Evolutionary conservation across 345 rosid species (phyloP).

Genomic region (Melaleuca alternifolia): DNA sequence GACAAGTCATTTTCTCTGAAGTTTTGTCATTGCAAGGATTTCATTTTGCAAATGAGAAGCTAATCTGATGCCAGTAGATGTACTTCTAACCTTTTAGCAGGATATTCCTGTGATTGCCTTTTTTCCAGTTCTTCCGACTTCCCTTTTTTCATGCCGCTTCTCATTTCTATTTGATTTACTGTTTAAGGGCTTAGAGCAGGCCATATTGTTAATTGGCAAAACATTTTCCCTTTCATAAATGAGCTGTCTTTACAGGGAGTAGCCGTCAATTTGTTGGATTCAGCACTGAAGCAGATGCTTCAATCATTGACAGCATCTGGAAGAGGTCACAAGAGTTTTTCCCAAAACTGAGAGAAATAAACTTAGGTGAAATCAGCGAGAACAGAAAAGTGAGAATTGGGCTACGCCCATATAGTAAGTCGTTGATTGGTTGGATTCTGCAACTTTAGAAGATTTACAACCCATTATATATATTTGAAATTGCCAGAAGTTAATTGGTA

Average conservation of each 20-base stretch:
- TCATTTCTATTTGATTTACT: neutral
- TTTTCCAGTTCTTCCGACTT: neutral
- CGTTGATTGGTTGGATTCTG: neutral
- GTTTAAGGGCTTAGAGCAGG: neutral
- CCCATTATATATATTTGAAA: neutral
- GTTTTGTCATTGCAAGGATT: neutral
- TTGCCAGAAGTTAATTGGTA: neutral
- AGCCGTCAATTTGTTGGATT: slow-evolving; percentile 91
- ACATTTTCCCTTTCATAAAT: neutral
- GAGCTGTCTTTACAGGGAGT: slow-evolving; percentile 43
- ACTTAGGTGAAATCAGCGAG: slow-evolving; percentile 28
- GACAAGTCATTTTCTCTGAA: neutral
- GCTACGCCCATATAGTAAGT: slow-evolving; percentile 93
- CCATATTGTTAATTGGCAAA: neutral
- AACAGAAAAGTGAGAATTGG: slow-evolving; percentile 82
- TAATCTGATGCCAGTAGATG: neutral
- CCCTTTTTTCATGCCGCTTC: neutral
- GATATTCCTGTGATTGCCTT: neutral
- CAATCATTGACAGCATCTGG: slow-evolving; percentile 54
- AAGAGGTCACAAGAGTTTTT: slow-evolving; percentile 64
- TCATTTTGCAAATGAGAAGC: neutral
- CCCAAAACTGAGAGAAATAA: slow-evolving; percentile 48
- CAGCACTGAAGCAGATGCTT: slow-evolving; percentile 52
- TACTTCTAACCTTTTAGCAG: neutral
- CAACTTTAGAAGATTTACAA: neutral